Evolutionary conservation across 1,139 yeast species (phyloP), one percentile per base, ranked within the genome.

Genomic region (Kodamaea arcana): DNA sequence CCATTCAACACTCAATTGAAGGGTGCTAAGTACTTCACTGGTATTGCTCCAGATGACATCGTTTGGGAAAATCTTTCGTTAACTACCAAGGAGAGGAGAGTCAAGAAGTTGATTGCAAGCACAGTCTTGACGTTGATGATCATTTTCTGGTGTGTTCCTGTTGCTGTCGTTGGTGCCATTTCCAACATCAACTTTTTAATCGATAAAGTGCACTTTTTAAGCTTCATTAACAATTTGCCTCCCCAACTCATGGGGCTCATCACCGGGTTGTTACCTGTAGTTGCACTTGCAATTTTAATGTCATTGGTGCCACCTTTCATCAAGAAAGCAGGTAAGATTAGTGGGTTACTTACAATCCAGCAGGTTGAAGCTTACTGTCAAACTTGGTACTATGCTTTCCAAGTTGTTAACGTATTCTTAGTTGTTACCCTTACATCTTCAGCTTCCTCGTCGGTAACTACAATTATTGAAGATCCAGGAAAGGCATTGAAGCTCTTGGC

Each of bases 351-450:
- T 17, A 78, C 95, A 2, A 51, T 62, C 17, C 90, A 87, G 49
- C 72, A 80, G 37, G 76, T 85, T 39, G 95, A 90, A 52, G 68
- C 73, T 40, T 85, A 76, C 59, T 86, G 94, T 45, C 97, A 92
- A 60, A 72, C 81, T 17, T 83, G 95, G 72, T 92, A 69, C 59
- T 92, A 75, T 62, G 94, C 88, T 2, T 90, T 90, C 75, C 92
- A 84, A 60, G 90, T 87, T 35, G 79, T 90, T 30, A 88, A 90
- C 56, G 86, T 71, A 13, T 90, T 90, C 61, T 60, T 90, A 43
- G 88, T 88, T 34, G 74, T 86, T 35, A 86, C 97, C 1, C 58
- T 86, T 39, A 70, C 95, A 15, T 85, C 95, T 10, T 78, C 96
- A 31, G 72, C 74, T 27, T 85, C 94, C 11, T 68, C 94, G 10